Conservation (phyloP, 2,329 filamentous ascomycete genomes). For the Talaromyces pinophilus region DNA sequence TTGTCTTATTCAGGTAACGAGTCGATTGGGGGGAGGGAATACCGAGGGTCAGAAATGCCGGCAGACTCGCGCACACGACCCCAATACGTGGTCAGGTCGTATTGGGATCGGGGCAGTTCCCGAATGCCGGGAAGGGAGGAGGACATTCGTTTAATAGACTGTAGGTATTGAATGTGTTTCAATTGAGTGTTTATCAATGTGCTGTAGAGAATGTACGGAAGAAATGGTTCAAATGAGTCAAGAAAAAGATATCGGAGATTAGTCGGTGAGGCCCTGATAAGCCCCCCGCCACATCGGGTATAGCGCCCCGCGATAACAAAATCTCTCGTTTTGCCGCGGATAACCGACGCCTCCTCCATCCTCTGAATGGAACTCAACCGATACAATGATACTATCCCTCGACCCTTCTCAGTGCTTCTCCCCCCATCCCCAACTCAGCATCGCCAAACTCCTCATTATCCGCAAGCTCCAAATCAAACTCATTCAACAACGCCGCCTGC, state of each 20-base stretch:
- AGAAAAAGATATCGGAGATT: conserved; percentile 30
- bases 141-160: conserved; percentile 52
- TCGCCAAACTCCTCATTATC: conserved; percentile 18
- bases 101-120: conserved; percentile 86
- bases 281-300: conserved; percentile 2
- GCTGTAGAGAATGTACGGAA: not conserved
- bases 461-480: conserved; percentile 21
- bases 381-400: conserved; percentile 8
- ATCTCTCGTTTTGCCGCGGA: not conserved
- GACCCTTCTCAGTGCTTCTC: conserved; percentile 21
- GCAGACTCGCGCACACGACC: conserved; percentile 88
- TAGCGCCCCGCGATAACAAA: conserved; percentile 9
- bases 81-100: conserved; percentile 92
- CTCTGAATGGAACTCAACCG: not conserved
- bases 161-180: not conserved
- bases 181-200: not conserved
- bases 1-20: not conserved
- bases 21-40: conserved; percentile 28
- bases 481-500: conserved; percentile 20
- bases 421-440: conserved; percentile 13
- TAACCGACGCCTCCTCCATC: not conserved
- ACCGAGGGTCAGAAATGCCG: conserved; percentile 93
- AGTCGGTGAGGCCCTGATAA: conserved; percentile 36
- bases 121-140: conserved; percentile 65
- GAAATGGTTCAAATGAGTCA: conserved; percentile 21